Evolutionary conservation across 2,329 filamentous ascomycete genomes (phyloP).

Genomic region (Aspergillus sp.): DNA sequence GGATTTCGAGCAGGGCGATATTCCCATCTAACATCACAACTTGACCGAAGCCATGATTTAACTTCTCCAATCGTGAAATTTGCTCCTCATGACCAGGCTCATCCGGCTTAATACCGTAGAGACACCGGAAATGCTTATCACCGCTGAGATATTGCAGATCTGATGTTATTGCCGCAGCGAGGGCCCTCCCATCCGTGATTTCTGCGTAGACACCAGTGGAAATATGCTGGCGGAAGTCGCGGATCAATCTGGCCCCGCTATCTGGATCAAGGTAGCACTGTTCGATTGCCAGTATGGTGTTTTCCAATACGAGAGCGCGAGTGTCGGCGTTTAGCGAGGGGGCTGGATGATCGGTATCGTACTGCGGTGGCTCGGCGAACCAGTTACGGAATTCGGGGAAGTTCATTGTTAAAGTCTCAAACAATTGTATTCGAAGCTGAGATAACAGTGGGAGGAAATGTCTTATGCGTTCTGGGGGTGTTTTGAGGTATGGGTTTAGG

Average conservation of each 20-base stretch:
- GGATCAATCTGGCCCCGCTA: neutral
- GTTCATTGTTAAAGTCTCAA: too few species aligned
- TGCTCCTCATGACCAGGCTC: neutral
- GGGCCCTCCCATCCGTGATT: neutral
- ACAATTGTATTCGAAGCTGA: too few species aligned
- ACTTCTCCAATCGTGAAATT: neutral
- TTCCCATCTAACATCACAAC: neutral
- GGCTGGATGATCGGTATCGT: neutral
- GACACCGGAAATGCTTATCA: neutral
- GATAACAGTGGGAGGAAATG: too few species aligned
- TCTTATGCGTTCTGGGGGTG: too few species aligned
- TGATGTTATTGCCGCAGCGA: neutral
- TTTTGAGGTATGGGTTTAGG: too few species aligned
- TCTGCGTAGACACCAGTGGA: neutral
- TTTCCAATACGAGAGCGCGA: neutral
- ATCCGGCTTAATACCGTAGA: neutral
- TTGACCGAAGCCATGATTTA: neutral
- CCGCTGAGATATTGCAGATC: neutral
- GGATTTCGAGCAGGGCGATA: neutral
- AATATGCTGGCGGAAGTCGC: neutral
- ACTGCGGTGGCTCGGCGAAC: neutral
- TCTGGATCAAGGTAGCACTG: neutral
- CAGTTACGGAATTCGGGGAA: neutral
- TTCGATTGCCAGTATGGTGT: neutral
- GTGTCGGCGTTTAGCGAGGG: neutral